Base-by-base conservation (phyloP, 1,284 basidiomycete species). In the Tilletia walkeri region DNA sequence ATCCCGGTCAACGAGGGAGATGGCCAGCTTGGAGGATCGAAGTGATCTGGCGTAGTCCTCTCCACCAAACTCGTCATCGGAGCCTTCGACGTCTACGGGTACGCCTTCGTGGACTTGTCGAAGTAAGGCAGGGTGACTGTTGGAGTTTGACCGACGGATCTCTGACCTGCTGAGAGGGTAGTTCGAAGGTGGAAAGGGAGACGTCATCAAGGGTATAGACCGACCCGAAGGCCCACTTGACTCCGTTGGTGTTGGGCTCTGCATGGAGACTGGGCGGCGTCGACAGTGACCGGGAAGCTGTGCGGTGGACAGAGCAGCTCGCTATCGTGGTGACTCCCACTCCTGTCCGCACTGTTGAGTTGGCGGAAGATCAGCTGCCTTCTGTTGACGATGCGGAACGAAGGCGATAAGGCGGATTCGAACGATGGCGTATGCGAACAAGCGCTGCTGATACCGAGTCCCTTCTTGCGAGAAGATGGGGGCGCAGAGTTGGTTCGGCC, bases 11-110 rank as follows among this genome's bases (percentile, higher is more conserved):
- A 34, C n/a, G 24, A 61, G 56, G 24, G 56, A 61, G 24, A 30
- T 30, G 56, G 56, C 24, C 4, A 63, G 34, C 34, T 39, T 63
- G 59, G 59, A 63, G 16, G 59, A 63, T 10, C 59, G 34, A 3
- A 63, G 34, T 24, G 59, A 63, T 14, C 59, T 24, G 3, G 59
- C 59, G 36, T 63, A 63, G 36, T 38, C 34, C 12, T 63, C 59
- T 16, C 59, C 59, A 12, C 59, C 59, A n/a, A 63, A 63, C 59
- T 63, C 59, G 36, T 63, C 59, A 20, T 63, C 59, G 30, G 59
- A 63, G 59, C 59, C 59, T 38, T 63, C 59, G 30, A 63, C 59
- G 16, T 63, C 59, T 10, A 63, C 34, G 59, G 59, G 59, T 1
- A 63, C 59, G 36, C 59, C 59, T 14, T 63, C 36, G 59, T 63